phyloP scores from a whole-genome alignment of 2,329 filamentous ascomycete genomes.

The Scopulariopsis brevicaulis region DNA sequence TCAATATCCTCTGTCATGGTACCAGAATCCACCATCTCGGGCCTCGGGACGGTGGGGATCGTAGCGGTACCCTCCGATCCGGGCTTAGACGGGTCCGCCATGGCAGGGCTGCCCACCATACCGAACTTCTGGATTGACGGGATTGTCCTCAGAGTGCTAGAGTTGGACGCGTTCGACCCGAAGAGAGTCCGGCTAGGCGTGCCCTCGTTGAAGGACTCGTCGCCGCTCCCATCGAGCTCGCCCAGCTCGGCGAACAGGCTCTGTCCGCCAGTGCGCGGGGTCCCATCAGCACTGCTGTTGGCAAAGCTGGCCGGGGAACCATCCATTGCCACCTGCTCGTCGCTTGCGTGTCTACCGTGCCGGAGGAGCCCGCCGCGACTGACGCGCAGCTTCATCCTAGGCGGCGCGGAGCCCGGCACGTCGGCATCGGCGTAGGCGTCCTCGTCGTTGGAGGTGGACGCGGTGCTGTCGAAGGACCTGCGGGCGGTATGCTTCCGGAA shows the following conservation, averaged over 20 bases:
- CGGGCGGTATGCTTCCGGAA: constrained; percentile 34
- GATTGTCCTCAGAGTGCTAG: constrained; percentile 28
- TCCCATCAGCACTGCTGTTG: constrained; percentile 34
- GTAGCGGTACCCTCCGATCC: constrained; percentile 32
- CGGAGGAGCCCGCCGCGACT: constrained; percentile 48
- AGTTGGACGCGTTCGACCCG: constrained; percentile 34
- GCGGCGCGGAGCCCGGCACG: constrained; percentile 45
- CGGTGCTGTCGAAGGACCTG: constrained; percentile 72
- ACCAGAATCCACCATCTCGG: constrained; percentile 27
- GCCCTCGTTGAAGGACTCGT: constrained; percentile 45
- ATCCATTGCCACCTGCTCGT: constrained; percentile 39
- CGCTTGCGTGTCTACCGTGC: constrained; percentile 49
- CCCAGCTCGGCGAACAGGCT: constrained; percentile 87
- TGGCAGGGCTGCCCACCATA: constrained; percentile 49
- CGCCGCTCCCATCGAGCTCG: constrained; percentile 65
- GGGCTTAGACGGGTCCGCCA: constrained; percentile 30
- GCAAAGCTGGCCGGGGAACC: constrained; percentile 37
- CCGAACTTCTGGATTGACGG: constrained; percentile 37
- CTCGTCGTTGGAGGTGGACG: constrained; percentile 75
- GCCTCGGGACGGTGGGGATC: constrained; percentile 8
- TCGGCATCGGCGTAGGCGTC: constrained; percentile 36
- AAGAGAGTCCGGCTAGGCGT: constrained; percentile 42
- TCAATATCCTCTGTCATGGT: constrained; percentile 30
- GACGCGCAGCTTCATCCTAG: constrained; percentile 59
- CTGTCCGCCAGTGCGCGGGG: constrained; percentile 46